Base-by-base conservation (phyloP, 1,139 yeast genomes). In the Suhomyces atakaporum region DNA sequence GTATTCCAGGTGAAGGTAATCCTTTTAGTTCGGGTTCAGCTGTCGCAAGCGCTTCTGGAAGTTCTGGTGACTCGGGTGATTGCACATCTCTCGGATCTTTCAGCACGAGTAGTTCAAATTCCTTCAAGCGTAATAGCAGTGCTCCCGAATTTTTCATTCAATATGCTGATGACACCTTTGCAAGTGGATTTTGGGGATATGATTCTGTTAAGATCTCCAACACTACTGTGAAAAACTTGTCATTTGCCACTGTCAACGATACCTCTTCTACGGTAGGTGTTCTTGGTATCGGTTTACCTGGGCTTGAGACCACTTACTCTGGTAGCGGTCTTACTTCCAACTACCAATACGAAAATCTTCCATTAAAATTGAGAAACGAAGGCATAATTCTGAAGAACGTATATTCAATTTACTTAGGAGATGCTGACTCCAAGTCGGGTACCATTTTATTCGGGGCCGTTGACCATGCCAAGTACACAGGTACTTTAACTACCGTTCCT, bases 121-220 rank as follows among this genome's bases (percentile, higher is more conserved):
- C 69, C 2, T 69, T 66, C 54, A 46, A 51, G n/a, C 36, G 43
- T 26, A 71, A 70, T 46, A 19, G 38, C 30, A 51, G 71, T 2
- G 69, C 69, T 3, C 56, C 62, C 2, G 40, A 43, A 1, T 71
- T 71, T 43, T 12, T 30, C 33, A 84, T 84, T 48, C 42, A 61
- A 20, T 86, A 86, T 50, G 90, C 81, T 21, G 95, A 85, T 55
- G 53, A 58, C 6, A 69, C 86, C 16, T 66, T 56, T 49, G 88
- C 90, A 3, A 43, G 51, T 6, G 95, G 95, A 29, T 54, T 65
- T 38, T 75, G 79, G 82, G 81, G 78, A 12, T 51, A 58, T 31
- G 84, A 75, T 45, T 54, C 53, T 32, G 66, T 77, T 18, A 42
- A 39, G 11, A 50, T 77, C 35, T 75, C 72, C 19, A 62, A 60